phyloP scores from a whole-genome alignment of 768 basidiomycete genomes.

The Lactarius akahatsu region DNA sequence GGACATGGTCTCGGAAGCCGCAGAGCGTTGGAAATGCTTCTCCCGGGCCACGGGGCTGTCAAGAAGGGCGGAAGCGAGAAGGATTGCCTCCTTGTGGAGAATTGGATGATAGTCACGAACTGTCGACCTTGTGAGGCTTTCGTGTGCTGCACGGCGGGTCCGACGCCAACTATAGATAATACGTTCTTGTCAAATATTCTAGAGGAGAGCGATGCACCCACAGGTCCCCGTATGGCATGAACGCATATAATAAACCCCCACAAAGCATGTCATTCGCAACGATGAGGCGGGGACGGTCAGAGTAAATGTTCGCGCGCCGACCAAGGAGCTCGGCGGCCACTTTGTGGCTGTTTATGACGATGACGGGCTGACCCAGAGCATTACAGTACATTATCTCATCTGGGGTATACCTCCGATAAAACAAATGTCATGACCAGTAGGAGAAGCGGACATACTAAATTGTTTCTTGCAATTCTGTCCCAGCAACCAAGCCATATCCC shows the following conservation, averaged over 20 bases:
- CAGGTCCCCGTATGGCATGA: slow-evolving; percentile 32
- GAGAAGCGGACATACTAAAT: background rate
- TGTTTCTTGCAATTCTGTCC: slow-evolving; percentile 1
- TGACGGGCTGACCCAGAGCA: slow-evolving; percentile 19
- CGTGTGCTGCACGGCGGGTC: slow-evolving; percentile 18
- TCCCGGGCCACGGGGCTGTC: background rate
- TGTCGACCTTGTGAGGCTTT: slow-evolving; percentile 7
- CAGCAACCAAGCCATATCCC: slow-evolving; percentile 5
- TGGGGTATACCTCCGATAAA: background rate
- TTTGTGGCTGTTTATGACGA: slow-evolving; percentile 37
- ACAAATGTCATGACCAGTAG: background rate
- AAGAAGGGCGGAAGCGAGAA: slow-evolving; percentile 2
- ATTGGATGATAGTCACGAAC: slow-evolving; percentile 9
- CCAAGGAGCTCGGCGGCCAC: slow-evolving; percentile 41
- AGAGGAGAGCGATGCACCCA: slow-evolving; percentile 7
- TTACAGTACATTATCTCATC: slow-evolving; percentile 10
- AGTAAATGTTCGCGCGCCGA: slow-evolving; percentile 35
- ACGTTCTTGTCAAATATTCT: background rate
- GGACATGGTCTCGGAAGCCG: slow-evolving; percentile 10
- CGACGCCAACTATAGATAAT: slow-evolving; percentile 10
- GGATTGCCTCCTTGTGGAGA: slow-evolving; percentile 12
- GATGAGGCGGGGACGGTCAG: slow-evolving; percentile 33
- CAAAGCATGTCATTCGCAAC: slow-evolving; percentile 37
- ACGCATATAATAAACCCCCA: slow-evolving; percentile 34
- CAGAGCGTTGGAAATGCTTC: slow-evolving; percentile 11